Base-by-base conservation (phyloP, 2,329 filamentous ascomycete genomes). In the Colletotrichum sp. region DNA sequence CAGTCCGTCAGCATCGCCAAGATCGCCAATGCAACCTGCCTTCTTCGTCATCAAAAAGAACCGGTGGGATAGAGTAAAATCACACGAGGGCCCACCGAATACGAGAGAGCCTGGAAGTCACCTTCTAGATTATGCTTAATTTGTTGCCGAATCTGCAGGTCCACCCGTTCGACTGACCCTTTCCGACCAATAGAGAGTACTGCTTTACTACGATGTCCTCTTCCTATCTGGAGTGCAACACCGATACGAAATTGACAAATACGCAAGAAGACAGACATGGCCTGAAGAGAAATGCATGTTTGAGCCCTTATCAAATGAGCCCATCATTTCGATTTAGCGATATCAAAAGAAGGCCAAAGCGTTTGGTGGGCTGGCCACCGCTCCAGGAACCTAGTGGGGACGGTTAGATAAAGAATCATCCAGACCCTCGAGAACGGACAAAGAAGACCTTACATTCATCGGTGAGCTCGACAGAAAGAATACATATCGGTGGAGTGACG, bases 381-480 rank as follows among this genome's bases (percentile, higher is more conserved):
- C 72, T 52, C 75, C 72, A 9, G 72, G 72, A 13, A 74, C 68
- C 75, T 74, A n/a, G 21, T 62, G 6, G 18, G 21, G 15, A 26
- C 13, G 5, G 7, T 34, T 24, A 32, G 39, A 36, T 44, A 10
- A 55, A 32, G 6, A 21, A 21, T 52, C 30, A 44, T 9, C 16
- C 16, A 52, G 21, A 21, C 12, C 16, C 16, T 18, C 16, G 18
- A 49, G 21, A 55, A 57, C 44, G n/a, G 12, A n/a, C 10, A 6
- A 7, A 39, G 36, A 16, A 39, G 59, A 15, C 39, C 75, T 76
- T 21, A 78, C 77, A 44, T 79, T 76, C 75, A 78, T 74, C 4
- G 78, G 76, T 21, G 72, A 72, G 28, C 73, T 78, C 10, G 74
- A 68, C n/a, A 79, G 21, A 39, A 79, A 79, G 30, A 79, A 79